Percentiles rank a stretch among this genome's conserved stretches.
Conservation (phyloP, 2,329 filamentous ascomycete species). For the Exophiala mesophila region DNA sequence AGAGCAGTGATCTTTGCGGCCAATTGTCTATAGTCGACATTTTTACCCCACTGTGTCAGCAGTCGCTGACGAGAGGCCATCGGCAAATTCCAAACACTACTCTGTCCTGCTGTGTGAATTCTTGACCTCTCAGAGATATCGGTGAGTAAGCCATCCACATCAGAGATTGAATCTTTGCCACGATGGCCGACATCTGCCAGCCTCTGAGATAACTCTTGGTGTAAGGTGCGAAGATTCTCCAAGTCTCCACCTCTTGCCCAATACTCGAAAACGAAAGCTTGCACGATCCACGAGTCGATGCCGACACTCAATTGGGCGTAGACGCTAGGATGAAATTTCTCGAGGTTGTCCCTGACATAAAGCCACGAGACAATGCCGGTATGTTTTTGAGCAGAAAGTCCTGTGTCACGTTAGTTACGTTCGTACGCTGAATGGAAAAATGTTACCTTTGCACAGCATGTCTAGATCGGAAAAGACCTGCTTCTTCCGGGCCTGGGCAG, state of each 20-base stretch:
- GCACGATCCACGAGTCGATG: conserved; percentile 5
- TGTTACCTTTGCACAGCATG: conserved; percentile 16
- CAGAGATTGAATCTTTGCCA: conserved; percentile 1
- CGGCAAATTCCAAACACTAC: conserved; percentile 22
- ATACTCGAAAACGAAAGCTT: conserved; percentile 27
- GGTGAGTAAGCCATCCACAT: conserved; percentile 10
- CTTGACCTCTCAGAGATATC: conserved; percentile 15
- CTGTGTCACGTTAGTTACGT: too few relatives aligned
- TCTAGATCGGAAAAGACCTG: conserved; percentile 10
- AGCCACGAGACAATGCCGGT: conserved; percentile 16
- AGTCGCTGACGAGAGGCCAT: conserved; percentile 16
- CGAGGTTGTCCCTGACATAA: conserved; percentile 12
- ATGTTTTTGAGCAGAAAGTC: conserved; percentile 5
- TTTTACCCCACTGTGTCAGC: conserved; percentile 18
- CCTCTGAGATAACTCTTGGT: conserved; percentile 23
- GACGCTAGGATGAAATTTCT: conserved; percentile 8
- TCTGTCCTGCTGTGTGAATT: conserved; percentile 5
- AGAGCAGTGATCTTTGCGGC: conserved; percentile 10
- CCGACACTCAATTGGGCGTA: conserved; percentile 15
- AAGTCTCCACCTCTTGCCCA: conserved; percentile 29
- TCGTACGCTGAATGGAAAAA: too few relatives aligned
- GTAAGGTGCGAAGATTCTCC: conserved; percentile 24
- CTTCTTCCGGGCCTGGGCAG: conserved; percentile 5
- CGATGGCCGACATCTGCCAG: conserved; percentile 2
- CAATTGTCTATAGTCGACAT: conserved; percentile 17